Evolutionary conservation across 2,329 filamentous ascomycete species (phyloP).

Genomic region (Beauveria sp.): DNA sequence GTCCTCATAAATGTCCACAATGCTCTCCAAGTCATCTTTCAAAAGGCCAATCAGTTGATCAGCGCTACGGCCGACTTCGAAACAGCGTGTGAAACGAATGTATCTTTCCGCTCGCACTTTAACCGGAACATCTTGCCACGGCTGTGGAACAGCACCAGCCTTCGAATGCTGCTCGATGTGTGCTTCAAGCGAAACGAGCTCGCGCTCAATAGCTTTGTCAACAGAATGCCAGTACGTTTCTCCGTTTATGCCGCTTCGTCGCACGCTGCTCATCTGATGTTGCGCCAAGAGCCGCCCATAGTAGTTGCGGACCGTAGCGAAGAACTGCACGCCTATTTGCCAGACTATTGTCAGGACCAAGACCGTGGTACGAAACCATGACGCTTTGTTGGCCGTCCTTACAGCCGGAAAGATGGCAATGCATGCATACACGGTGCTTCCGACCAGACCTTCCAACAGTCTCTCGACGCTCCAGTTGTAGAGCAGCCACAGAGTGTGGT

Average conservation of each 20-base stretch:
- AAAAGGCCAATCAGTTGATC: constrained; percentile 14
- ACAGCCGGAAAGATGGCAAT: constrained; percentile 13
- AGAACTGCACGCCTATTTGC: constrained; percentile 16
- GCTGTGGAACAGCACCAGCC: not conserved
- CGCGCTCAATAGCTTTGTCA: constrained; percentile 8
- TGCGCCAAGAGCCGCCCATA: constrained; percentile 11
- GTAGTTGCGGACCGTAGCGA: constrained; percentile 10
- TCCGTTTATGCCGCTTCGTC: not conserved
- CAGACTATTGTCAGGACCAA: constrained; percentile 14
- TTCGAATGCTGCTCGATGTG: not conserved
- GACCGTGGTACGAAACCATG: constrained; percentile 16
- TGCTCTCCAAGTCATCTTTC: constrained; percentile 15
- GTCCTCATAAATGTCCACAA: constrained; percentile 15
- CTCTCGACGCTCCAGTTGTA: constrained; percentile 17
- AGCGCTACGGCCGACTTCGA: constrained; percentile 13
- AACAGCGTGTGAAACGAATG: constrained; percentile 15
- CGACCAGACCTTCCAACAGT: constrained; percentile 14
- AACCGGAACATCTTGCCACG: constrained; percentile 13
- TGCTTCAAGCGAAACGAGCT: constrained; percentile 12
- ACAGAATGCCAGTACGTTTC: constrained; percentile 8
- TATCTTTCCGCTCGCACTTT: constrained; percentile 14
- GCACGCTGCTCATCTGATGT: constrained; percentile 7
- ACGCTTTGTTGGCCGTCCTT: not conserved
- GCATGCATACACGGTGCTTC: constrained; percentile 15
- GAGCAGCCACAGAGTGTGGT: constrained; percentile 14